Evolutionary conservation across 495 filamentous ascomycete species (phyloP), one percentile per base, ranked within the genome.

Genomic region (Daldinia loculata): DNA sequence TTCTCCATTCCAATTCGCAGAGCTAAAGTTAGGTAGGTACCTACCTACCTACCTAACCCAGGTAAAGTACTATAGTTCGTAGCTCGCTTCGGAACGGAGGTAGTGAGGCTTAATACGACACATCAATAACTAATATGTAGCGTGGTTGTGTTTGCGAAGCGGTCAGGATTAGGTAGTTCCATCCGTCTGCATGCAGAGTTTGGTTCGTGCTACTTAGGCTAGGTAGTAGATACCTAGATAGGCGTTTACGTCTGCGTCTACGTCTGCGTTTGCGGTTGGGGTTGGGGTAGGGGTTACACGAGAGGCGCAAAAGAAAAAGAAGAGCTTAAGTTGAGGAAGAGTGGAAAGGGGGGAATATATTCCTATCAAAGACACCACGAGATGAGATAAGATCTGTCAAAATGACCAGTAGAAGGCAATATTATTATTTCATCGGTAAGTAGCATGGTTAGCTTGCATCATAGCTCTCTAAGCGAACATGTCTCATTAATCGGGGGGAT

Each of bases 361-460:
- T 51, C 19, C 48, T 24, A 51, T 51, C 22, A 51, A 12, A 50
- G 2, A 19, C 17, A 48, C 0, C 17, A 19, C 43, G 6, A 48
- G 17, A 24, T 48, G 19, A 22, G 6, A 48, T 11, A 4, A 9
- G 43, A 48, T 9, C 22, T 12, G 32, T 8, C 43, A 19, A 48
- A 48, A 11, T 48, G n/a, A 22, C 17, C 17, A 48, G 43, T 19
- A 45, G n/a, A 48, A 48, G 43, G 32, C 53, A 59, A 50, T 51
- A 32, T 36, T 70, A 66, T 66, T 65, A 62, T 57, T 52, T 43
- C 32, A 30, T 53, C 39, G 32, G 9, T 26, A 26, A 9, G 17
- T 41, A 56, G 39, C 48, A 30, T 52, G 26, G n/a, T 24, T 5
- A 52, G 27, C 61, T 34, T 22, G 39, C 41, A 58, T 3, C 17